Base-by-base conservation (phyloP, 345 rosid species). In the Lepidium aucheri region DNA sequence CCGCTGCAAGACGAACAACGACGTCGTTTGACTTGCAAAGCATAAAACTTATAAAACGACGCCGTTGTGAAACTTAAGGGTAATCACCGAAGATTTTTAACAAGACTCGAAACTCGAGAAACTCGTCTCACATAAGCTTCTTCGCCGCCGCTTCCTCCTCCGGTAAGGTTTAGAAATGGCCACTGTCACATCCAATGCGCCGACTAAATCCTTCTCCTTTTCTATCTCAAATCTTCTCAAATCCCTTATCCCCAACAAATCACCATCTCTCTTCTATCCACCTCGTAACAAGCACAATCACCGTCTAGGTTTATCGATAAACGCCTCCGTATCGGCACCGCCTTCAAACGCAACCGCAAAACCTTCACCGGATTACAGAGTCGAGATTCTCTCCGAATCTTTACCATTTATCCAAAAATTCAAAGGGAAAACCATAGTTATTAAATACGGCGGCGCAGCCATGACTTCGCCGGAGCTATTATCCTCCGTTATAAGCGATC, bases 401-500 rank as follows among this genome's bases (percentile, higher is more conserved):
- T 79, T 94, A 10, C 99, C 99, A 0, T 94, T 88, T 73, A 90
- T 94, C 74, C 97, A 90, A 69, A 88, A 84, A 74, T 90, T 86
- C 76, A 76, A 95, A 1, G 99, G 99, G 1, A 89, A 91, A 76
- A 89, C 89, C 43, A 77, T 91, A 14, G 96, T 91, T 5, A 96
- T 91, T 78, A 91, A 91, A 78, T 89, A 89, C 58, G 98, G 96
- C 28, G 94, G 98, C 63, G 98, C 95, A 20, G 99, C 99, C 76
- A 90, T 94, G 99, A 90, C 86, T 44, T 79, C 79, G 0, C 80
- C 85, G 54, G 84, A 81, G 30, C 90, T 89, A 30, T 85, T 80
- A 69, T 82, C 90, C 30, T 85, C 90, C 11, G 91, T 91, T 16
- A 81, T 87, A 0, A 81, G 79, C 62, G 95, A 91, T 58, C 87